Evolutionary conservation across 2,329 filamentous ascomycete genomes (phyloP).

Genomic region (Helicocarpus griseus): DNA sequence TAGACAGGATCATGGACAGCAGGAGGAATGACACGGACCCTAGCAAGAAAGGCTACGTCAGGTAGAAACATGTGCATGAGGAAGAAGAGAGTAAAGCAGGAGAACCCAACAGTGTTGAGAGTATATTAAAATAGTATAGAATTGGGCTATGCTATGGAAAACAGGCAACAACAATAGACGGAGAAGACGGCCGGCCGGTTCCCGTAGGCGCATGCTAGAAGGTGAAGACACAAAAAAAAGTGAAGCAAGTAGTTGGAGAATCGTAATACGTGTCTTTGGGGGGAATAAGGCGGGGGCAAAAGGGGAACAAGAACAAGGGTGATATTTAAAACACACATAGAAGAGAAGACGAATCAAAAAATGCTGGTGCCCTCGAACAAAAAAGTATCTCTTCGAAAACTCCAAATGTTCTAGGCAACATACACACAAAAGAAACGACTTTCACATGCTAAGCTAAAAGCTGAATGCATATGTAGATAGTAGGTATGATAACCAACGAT

Average conservation of each 20-base stretch:
- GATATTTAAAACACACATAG: background rate
- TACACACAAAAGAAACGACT: background rate
- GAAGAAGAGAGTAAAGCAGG: background rate
- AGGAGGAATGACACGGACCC: background rate
- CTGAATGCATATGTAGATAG: background rate
- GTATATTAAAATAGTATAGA: background rate
- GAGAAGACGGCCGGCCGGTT: background rate
- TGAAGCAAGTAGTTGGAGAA: background rate
- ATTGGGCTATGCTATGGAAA: background rate
- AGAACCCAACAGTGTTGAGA: background rate
- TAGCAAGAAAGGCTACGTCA: background rate
- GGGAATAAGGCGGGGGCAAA: conserved; percentile 6
- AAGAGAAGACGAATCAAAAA: no score
- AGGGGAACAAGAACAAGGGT: conserved; percentile 5
- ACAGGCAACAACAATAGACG: no score
- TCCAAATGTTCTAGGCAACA: background rate
- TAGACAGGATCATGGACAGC: background rate
- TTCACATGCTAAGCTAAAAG: background rate
- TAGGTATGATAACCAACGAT: background rate
- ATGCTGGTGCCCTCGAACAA: no score
- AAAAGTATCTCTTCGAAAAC: conserved; percentile 9
- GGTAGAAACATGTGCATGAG: no score
- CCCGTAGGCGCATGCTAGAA: background rate
- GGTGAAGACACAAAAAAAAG: conserved; percentile 1
- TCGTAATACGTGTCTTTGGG: background rate